A percentile compares a stretch with the other conserved stretches of the same genome.
Conservation (phyloP, 2,329 filamentous ascomycete species). For the Fusarium verticillioides region DNA sequence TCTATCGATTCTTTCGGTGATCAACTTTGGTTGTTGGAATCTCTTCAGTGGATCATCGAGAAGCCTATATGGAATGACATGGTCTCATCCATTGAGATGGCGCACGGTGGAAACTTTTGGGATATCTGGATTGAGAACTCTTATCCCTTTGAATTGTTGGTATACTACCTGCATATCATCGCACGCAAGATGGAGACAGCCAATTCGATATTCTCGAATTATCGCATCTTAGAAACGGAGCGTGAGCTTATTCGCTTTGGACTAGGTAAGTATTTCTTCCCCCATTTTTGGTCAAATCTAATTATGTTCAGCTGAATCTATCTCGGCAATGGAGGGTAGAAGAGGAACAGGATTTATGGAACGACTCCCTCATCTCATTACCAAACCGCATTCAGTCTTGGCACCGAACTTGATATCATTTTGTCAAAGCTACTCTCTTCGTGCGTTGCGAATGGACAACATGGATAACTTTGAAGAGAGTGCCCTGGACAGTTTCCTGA, state of each 20-base stretch:
- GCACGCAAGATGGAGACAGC: background rate
- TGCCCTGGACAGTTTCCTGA: background rate
- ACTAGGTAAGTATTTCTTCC: rapidly evolving
- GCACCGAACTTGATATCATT: background rate
- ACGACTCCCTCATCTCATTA: background rate
- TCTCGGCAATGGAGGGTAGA: background rate
- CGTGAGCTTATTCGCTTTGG: background rate
- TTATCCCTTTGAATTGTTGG: background rate
- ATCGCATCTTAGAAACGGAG: background rate
- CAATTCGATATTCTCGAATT: background rate
- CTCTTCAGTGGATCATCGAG: background rate
- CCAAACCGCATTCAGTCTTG: background rate
- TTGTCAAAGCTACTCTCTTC: background rate
- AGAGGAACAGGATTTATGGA: background rate
- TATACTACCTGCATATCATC: background rate
- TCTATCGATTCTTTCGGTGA: background rate
- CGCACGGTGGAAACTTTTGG: background rate
- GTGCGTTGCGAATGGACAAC: background rate
- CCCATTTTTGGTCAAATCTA: rapidly evolving
- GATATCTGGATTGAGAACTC: background rate
- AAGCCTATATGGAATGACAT: background rate
- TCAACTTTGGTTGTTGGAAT: background rate
- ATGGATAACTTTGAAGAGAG: background rate
- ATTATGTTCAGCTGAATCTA: background rate
- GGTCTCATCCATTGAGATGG: background rate